Base-by-base conservation (phyloP, 2,329 filamentous ascomycete species). In the Fonsecaea pugnacius region DNA sequence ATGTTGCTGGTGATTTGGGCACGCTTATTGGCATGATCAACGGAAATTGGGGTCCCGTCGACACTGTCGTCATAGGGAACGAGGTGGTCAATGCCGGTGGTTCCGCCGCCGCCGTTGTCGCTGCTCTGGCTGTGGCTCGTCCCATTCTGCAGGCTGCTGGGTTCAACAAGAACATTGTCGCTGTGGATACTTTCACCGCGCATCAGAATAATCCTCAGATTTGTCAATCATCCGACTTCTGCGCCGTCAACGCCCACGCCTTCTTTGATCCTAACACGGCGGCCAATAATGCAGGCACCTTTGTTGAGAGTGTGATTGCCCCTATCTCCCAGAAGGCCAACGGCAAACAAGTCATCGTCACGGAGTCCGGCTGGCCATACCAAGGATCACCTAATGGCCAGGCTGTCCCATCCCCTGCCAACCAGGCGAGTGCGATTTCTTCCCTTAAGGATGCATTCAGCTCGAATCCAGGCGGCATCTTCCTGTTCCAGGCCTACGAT, bases 311-410 rank as follows among this genome's bases (percentile, higher is more conserved):
- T 30, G 86, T 88, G 67, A 83, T 80, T 6, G 73, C 79, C 32
- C 74, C 71, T 6, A 78, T 88, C 64, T 78, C 78, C 18, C 33
- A 57, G 46, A 71, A 73, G 2, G 85, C 83, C 58, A 78, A 78
- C 27, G 78, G 78, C 69, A 89, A 91, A 76, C 82, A 83, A 52
- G 83, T 90, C 35, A 81, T 94, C 40, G 87, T 96, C 70, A 92
- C 91, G 1, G 92, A 96, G 80, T 89, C 89, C 2, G 92, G 92
- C 57, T 96, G 92, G 92, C 92, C 92, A 48, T 87, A 85, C 74
- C 76, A 85, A 69, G 92, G 92, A 18, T 70, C 79, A 12, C 65
- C 82, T 58, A 93, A 95, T 73, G 85, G 86, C 1, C 72, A 74
- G 18, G 91, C 91, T n/a, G 79, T 93, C 1, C 89, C 91, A 0